Evolutionary conservation across 257 asterid species (phyloP).

Genomic region (Nicotiana paniculata): DNA sequence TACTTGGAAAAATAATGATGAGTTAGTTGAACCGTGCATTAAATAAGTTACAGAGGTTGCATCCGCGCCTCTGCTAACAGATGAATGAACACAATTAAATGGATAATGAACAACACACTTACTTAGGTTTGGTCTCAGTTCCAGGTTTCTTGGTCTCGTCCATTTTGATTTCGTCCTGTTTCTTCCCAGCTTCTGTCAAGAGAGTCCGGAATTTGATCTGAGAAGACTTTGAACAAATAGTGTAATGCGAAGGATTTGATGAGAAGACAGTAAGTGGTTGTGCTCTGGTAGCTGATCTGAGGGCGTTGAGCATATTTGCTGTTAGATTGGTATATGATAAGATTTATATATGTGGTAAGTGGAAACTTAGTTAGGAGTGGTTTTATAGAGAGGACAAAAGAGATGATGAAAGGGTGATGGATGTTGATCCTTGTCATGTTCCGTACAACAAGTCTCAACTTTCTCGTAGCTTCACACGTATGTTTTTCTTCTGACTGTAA

Average conservation of each 20-base stretch:
- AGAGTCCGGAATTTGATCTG: background rate
- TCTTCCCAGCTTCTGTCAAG: background rate
- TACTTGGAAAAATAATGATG: too few relatives aligned
- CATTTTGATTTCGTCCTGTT: background rate
- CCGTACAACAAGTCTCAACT: background rate
- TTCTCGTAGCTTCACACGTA: slow-evolving; percentile 20
- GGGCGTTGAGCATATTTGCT: background rate
- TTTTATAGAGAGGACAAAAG: background rate
- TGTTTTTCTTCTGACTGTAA: background rate
- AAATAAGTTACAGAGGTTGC: too few relatives aligned
- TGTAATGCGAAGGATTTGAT: background rate
- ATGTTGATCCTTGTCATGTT: background rate
- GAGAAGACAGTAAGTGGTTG: background rate
- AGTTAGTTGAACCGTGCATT: too few relatives aligned
- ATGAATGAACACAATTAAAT: background rate
- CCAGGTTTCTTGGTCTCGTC: background rate
- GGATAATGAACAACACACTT: background rate
- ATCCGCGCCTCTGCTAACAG: background rate
- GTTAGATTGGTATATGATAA: background rate
- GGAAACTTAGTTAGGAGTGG: background rate
- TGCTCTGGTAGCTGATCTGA: background rate
- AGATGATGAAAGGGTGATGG: background rate
- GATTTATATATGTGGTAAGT: background rate
- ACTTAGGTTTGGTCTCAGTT: background rate
- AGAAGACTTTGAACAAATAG: background rate